Conservation (phyloP, 2,329 filamentous ascomycete genomes). For the Pezicula radicicola region DNA sequence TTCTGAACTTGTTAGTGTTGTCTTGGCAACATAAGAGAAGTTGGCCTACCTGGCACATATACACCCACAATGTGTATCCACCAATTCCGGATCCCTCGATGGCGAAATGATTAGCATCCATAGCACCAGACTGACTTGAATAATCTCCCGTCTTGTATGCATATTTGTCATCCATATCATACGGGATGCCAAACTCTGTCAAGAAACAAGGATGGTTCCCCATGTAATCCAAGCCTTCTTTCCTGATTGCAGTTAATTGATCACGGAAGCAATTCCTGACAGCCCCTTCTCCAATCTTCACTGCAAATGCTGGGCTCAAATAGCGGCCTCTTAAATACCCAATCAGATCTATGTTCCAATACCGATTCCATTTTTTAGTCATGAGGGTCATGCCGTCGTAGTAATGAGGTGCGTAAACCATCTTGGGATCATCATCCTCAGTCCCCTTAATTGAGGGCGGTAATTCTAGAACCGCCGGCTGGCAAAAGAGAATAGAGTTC, state of each 20-base stretch:
- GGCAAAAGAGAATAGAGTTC: conserved; percentile 82
- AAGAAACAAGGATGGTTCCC: conserved; percentile 86
- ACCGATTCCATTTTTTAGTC: conserved; percentile 98
- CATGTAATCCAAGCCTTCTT: conserved; percentile 86
- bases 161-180: conserved; percentile 96
- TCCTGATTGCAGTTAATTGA: conserved; percentile 76
- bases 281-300: conserved; percentile 88
- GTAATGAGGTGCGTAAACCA: conserved; percentile 93
- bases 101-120: conserved; percentile 95
- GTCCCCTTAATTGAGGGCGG: conserved; percentile 87
- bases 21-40: background rate
- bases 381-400: conserved; percentile 96
- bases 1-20: conserved; percentile 51
- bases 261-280: conserved; percentile 92
- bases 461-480: conserved; percentile 88
- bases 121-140: conserved; percentile 82
- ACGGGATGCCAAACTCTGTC: conserved; percentile 96
- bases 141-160: conserved; percentile 97
- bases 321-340: conserved; percentile 89
- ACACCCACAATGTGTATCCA: conserved; percentile 88
- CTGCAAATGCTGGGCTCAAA: conserved; percentile 81
- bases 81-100: conserved; percentile 81
- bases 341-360: conserved; percentile 95
- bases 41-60: conserved; percentile 63
- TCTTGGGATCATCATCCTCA: conserved; percentile 79